Base-by-base conservation (phyloP, 495 filamentous ascomycete genomes). In the Pseudotulostoma volvatum region DNA sequence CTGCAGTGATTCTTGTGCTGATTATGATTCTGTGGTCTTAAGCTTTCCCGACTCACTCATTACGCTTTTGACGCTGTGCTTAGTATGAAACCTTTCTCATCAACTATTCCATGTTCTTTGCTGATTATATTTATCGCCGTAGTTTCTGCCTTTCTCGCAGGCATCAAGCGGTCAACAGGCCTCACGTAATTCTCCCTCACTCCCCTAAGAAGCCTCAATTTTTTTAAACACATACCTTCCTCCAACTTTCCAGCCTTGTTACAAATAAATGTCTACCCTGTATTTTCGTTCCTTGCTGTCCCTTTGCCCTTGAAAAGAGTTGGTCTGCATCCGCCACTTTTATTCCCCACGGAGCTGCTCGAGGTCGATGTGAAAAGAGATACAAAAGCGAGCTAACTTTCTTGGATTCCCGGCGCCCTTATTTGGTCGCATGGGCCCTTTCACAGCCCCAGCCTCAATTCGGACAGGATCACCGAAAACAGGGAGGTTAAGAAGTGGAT, bases 1-100 rank as follows among this genome's bases (percentile, higher is more conserved):
- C n/a, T n/a, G n/a, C n/a, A n/a, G n/a, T n/a, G n/a, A n/a, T n/a
- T n/a, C n/a, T n/a, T n/a, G n/a, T n/a, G n/a, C n/a, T n/a, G n/a
- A n/a, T n/a, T n/a, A n/a, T n/a, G n/a, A n/a, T n/a, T n/a, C n/a
- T n/a, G n/a, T n/a, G n/a, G n/a, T n/a, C n/a, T n/a, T n/a, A n/a
- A n/a, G n/a, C n/a, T n/a, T n/a, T n/a, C 86, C 61, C 74, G 81
- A 58, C 55, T 97, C 43, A 79, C 79, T 49, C 90, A 97, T 66
- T 94, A 90, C 66, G 84, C 85, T 51, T 87, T 97, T 50, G 90
- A 97, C 63, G 92, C 90, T 45, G 84, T 96, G 21, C 74, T 96
- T 45, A 60, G 84, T 93, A 70, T 47, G 79, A 67, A 21, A 13
- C 3, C 14, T 19, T 19, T 35, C 50, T 61, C 46, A 61, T 28